A percentile compares a stretch with the other conserved stretches of the same genome.
Evolutionary conservation across 148 eudicot genomes (phyloP).

Genomic region (Heliamphora exappendiculata): DNA sequence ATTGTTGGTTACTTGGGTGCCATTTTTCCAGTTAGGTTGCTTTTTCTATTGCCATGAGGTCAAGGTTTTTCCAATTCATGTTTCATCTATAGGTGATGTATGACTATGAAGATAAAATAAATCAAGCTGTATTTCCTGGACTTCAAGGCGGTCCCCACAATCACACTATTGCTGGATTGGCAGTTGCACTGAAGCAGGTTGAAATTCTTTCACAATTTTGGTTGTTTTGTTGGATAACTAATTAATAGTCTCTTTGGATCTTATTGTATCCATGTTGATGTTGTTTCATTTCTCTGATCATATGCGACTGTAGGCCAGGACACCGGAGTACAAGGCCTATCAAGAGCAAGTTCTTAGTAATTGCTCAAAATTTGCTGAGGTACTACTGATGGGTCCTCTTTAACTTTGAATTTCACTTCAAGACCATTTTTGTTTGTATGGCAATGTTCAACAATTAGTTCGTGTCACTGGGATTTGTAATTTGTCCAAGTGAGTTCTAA

Average conservation of each 20-base stretch:
- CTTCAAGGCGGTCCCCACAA: slow-evolving; percentile 99
- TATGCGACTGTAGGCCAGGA: slow-evolving; percentile 54
- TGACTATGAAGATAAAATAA: slow-evolving; percentile 92
- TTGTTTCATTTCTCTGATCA: neutral
- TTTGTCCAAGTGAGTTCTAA: neutral
- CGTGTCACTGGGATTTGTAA: neutral
- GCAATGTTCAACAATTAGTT: neutral
- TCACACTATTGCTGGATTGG: slow-evolving; percentile 92
- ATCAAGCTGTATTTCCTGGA: slow-evolving; percentile 97
- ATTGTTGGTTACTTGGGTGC: neutral
- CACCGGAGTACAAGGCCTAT: slow-evolving; percentile 92
- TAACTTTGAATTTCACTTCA: neutral
- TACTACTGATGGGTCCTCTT: slow-evolving; percentile 18
- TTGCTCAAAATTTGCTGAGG: slow-evolving; percentile 90
- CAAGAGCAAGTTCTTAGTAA: slow-evolving; percentile 98
- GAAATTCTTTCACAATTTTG: slow-evolving; percentile 4
- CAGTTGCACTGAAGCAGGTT: slow-evolving; percentile 96
- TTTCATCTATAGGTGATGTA: slow-evolving; percentile 61
- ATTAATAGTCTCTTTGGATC: neutral
- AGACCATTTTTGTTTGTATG: neutral
- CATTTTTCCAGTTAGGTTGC: neutral
- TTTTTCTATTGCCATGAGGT: neutral
- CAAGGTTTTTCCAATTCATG: neutral
- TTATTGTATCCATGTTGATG: neutral
- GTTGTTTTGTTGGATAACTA: neutral